Evolutionary conservation across 2,329 filamentous ascomycete genomes (phyloP).

Genomic region (Hypoxylon sp.): DNA sequence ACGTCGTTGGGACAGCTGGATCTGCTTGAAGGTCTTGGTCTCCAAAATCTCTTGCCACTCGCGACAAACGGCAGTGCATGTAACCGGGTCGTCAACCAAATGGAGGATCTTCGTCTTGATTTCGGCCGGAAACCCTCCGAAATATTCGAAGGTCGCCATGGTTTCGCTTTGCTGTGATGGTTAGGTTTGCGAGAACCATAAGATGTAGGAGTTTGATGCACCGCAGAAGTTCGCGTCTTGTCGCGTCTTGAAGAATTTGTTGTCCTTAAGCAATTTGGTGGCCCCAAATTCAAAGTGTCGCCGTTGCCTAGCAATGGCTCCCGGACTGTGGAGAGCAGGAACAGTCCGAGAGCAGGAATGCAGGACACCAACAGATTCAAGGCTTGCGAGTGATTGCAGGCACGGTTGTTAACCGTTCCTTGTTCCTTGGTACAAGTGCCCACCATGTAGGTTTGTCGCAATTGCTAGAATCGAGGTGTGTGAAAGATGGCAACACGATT

Average conservation of each 20-base stretch:
- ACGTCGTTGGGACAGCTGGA: background rate
- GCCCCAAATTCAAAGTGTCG: too few species aligned
- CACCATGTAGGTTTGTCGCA: too few species aligned
- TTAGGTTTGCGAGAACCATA: background rate
- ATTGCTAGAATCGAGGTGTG: too few species aligned
- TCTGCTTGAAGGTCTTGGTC: background rate
- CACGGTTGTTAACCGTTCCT: too few species aligned
- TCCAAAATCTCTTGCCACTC: constrained; percentile 10
- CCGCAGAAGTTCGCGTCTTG: background rate
- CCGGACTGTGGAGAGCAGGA: too few species aligned
- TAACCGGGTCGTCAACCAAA: background rate
- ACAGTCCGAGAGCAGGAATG: too few species aligned
- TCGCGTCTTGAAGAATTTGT: background rate
- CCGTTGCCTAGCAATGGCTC: too few species aligned
- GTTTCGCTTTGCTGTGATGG: background rate
- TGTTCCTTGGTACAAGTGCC: too few species aligned
- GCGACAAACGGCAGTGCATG: background rate
- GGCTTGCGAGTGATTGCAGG: too few species aligned
- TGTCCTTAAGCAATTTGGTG: too few species aligned
- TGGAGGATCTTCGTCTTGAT: background rate
- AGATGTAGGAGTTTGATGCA: background rate
- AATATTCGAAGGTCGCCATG: constrained; percentile 1
- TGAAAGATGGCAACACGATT: too few species aligned
- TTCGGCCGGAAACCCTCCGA: background rate
- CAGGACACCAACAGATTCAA: too few species aligned